Conservation (phyloP, 1,284 basidiomycete species). For the Sporisorium sorghi region DNA sequence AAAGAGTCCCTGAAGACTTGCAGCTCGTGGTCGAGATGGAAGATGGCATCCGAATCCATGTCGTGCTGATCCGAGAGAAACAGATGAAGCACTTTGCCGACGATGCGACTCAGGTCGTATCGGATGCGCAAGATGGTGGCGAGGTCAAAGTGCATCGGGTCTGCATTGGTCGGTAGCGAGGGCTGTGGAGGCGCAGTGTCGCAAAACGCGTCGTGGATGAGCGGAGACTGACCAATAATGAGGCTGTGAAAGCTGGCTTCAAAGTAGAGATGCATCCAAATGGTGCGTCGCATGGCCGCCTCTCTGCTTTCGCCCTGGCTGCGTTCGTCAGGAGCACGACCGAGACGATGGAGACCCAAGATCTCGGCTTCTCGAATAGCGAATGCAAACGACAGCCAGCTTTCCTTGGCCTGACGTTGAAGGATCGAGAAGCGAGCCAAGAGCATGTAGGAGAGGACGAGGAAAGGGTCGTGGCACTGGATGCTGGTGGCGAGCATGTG, state of each 20-base stretch:
- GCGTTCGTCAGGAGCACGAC: not conserved
- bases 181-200: constrained; percentile 4
- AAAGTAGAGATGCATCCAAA: constrained; percentile 26
- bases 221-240: constrained; percentile 22
- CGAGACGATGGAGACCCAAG: constrained; percentile 29
- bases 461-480: constrained; percentile 19
- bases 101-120: constrained; percentile 16
- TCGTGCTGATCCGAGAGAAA: constrained; percentile 20
- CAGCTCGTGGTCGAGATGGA: constrained; percentile 17
- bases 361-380: constrained; percentile 20
- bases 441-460: constrained; percentile 20
- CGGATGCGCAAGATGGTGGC: constrained; percentile 8
- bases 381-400: constrained; percentile 20
- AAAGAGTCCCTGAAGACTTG: constrained; percentile 4
- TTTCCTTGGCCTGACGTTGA: constrained; percentile 30
- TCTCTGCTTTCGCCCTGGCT: constrained; percentile 2
- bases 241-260: constrained; percentile 24
- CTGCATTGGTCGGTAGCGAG: not conserved
- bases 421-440: constrained; percentile 21
- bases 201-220: constrained; percentile 28
- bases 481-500: constrained; percentile 22
- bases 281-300: constrained; percentile 5
- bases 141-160: not conserved
- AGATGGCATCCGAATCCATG: constrained; percentile 8
- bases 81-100: constrained; percentile 10